phyloP scores from a whole-genome alignment of 2,329 filamentous ascomycete species.

The Juglanconis oblonga region DNA sequence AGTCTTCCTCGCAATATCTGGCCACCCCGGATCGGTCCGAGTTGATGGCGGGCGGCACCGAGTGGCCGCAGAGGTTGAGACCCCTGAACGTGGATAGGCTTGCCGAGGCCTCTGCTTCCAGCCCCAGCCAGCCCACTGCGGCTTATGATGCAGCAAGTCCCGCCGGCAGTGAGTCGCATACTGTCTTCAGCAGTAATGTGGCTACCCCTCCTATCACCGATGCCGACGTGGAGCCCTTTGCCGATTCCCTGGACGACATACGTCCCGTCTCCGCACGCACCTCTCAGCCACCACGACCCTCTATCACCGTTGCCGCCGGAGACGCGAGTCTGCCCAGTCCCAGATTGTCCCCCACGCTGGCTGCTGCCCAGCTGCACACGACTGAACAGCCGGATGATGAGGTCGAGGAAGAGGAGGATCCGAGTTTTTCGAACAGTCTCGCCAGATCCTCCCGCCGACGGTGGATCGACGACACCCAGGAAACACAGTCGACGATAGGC shows the following conservation, averaged over 20 bases:
- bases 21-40: conserved; percentile 60
- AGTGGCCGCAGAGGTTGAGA: conserved; percentile 38
- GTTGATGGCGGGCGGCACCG: conserved; percentile 27
- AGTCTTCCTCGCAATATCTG: conserved; percentile 35
- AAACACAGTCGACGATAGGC: conserved; percentile 33
- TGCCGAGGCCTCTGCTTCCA: conserved; percentile 44
- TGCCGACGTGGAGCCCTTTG: conserved; percentile 62
- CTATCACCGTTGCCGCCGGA: conserved; percentile 72
- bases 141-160: conserved; percentile 51
- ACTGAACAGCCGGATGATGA: conserved; percentile 41
- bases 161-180: conserved; percentile 53
- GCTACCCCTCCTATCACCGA: conserved; percentile 76
- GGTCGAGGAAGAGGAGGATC: conserved; percentile 37
- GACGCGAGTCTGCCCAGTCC: conserved; percentile 94
- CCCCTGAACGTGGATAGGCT: conserved; percentile 38
- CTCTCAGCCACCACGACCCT: conserved; percentile 46
- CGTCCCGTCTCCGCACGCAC: conserved; percentile 44
- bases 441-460: conserved; percentile 30
- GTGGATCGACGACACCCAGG: conserved; percentile 38
- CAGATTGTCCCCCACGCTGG: conserved; percentile 86
- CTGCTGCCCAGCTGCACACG: conserved; percentile 57
- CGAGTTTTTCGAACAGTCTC: conserved; percentile 29
- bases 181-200: conserved; percentile 60
- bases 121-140: conserved; percentile 35
- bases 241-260: conserved; percentile 45